A percentile compares a stretch with the other conserved stretches of the same genome.
phyloP scores from a whole-genome alignment of 345 rosid species.

The Triadica sebifera region DNA sequence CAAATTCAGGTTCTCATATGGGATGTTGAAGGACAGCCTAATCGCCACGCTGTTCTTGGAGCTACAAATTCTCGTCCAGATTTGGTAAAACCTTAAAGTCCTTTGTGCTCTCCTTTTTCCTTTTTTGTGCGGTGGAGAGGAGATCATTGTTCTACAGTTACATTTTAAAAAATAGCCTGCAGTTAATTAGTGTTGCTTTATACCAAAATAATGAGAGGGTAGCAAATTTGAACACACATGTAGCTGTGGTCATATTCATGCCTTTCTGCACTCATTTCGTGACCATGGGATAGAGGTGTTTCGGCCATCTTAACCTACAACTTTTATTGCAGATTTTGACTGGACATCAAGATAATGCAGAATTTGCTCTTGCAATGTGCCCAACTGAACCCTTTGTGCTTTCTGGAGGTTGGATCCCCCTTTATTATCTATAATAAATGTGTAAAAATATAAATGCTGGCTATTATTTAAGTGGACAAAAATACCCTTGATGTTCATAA shows the following conservation, averaged over 20 bases:
- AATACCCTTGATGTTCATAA: too few relatives aligned
- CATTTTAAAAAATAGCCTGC: not conserved
- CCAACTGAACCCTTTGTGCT: conserved; percentile 95
- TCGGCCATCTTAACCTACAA: conserved; percentile 7
- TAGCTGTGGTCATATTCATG: not conserved
- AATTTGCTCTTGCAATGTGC: conserved; percentile 99
- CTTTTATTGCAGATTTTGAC: conserved; percentile 71
- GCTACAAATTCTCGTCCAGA: conserved; percentile 92
- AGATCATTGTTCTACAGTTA: not conserved
- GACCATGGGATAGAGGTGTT: not conserved
- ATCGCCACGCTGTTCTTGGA: conserved; percentile 97
- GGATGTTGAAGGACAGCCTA: conserved; percentile 99
- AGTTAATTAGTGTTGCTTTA: too few relatives aligned
- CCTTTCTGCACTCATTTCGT: not conserved
- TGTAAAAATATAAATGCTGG: too few relatives aligned
- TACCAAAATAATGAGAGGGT: not conserved
- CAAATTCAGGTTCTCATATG: conserved; percentile 84
- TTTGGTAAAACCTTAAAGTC: conserved; percentile 49
- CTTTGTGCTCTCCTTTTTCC: not conserved
- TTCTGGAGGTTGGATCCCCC: conserved; percentile 93
- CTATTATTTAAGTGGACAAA: too few relatives aligned
- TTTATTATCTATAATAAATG: not conserved
- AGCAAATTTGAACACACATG: not conserved
- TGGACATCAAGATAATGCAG: conserved; percentile 99
- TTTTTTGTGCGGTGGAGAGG: not conserved